These are phyloP conservation scores for Botryotinia globosa DNA, from an alignment of 2,329 filamentous ascomycete genomes.

Conservation along the genomic window DNA sequence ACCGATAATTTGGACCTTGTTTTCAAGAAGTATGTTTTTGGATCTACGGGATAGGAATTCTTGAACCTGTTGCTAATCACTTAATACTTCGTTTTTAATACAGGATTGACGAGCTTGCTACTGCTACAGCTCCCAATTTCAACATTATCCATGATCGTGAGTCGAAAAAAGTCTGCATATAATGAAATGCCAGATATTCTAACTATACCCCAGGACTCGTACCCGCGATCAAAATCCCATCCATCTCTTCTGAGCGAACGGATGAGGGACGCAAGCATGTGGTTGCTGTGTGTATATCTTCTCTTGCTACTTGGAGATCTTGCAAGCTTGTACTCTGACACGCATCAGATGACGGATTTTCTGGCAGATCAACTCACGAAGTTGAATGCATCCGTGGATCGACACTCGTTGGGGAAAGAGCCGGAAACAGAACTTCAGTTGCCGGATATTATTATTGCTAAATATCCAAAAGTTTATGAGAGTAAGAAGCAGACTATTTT, in stretches of 20 bases:
- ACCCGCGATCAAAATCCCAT: conserved; percentile 3
- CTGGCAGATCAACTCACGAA: background rate
- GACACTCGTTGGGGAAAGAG: background rate
- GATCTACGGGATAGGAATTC: too few relatives aligned
- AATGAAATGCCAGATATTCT: background rate
- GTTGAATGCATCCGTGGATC: background rate
- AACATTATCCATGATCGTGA: conserved; percentile 3
- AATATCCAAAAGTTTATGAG: background rate
- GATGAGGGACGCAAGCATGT: background rate
- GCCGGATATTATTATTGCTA: conserved; percentile 3
- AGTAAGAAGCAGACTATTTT: conserved; percentile 5
- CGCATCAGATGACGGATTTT: conserved; percentile 4
- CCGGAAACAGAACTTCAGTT: background rate
- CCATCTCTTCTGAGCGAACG: background rate
- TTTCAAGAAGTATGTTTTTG: background rate
- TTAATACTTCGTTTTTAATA: background rate
- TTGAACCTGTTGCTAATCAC: too few relatives aligned
- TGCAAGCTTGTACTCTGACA: background rate
- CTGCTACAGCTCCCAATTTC: background rate
- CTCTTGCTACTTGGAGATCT: too few relatives aligned
- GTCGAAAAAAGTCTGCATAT: background rate
- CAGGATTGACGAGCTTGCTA: conserved; percentile 6
- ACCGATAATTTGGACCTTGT: background rate
- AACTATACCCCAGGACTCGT: background rate
- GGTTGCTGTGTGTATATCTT: background rate